Base-by-base conservation (phyloP, 768 basidiomycete species). In the Boletus barrowsii region DNA sequence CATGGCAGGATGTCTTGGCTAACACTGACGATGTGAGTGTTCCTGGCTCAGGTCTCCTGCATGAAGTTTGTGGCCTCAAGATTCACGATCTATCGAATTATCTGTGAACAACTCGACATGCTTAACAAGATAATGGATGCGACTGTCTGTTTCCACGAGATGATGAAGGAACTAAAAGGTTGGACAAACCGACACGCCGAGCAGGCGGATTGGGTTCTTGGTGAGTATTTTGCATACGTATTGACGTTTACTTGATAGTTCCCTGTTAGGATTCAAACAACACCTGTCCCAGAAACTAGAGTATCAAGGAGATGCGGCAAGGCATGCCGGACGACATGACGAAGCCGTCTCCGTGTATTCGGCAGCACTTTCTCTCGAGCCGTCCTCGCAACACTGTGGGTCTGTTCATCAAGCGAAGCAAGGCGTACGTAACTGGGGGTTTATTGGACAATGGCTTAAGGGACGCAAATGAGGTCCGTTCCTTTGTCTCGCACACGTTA, bases 391-490 rank as follows among this genome's bases (percentile, higher is more conserved):
- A 2, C 41, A 40, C n/a, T n/a, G n/a, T n/a, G 14, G 3, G 5
- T 7, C n/a, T 59, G 0, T n/a, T 59, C 2, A 11, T 35, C 15
- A 49, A 49, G 39, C 57, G 60, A 29, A 60, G 60, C 46, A 48
- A 53, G 20, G 60, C 58, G 2, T 10, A 51, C 9, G 13, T 26
- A 2, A 8, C 10, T 0, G 2, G 2, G 7, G 45, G 40, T 5
- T 29, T 3, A 13, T 51, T 30, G 49, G 35, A 50, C 22, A 39
- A 24, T 14, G 54, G 50, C 0, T 18, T 55, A 1, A 30, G 33
- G 10, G 59, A 61, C 32, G 57, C 55, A 17, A 48, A 54, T n/a
- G 11, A 11, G 18, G 43, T 40, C 7, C 0, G 51, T 13, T n/a
- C n/a, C 13, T 15, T 15, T 14, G 20, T 22, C 20, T 41, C 20